A percentile compares a stretch with the other conserved stretches of the same genome.
These are phyloP conservation scores for Alternaria alternata DNA, from an alignment of 2,329 filamentous ascomycete species.

Conservation along the genomic window DNA sequence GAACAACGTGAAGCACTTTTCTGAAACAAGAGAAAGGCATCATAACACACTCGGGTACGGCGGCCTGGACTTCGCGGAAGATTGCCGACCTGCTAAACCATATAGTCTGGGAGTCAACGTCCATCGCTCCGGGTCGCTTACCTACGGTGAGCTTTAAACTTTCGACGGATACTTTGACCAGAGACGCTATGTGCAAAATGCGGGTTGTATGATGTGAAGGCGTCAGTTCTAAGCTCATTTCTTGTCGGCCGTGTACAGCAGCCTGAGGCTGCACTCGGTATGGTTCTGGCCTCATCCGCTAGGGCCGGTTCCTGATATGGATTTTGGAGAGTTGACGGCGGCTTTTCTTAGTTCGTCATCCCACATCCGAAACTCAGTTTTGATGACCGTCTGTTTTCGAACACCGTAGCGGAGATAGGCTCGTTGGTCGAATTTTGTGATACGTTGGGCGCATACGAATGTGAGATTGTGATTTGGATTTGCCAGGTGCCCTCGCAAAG, in stretches of 20 bases:
- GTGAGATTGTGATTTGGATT: not conserved
- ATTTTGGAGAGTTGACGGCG: not conserved
- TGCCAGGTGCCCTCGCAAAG: not conserved
- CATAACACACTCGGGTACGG: not conserved
- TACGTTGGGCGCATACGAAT: not conserved
- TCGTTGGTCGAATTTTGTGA: not conserved
- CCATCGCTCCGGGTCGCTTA: not conserved
- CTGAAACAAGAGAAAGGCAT: not conserved
- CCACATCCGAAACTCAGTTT: constrained; percentile 1
- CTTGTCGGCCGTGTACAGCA: not conserved
- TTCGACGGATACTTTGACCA: not conserved
- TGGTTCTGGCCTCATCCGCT: not conserved
- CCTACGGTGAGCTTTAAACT: not conserved
- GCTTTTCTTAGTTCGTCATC: not conserved
- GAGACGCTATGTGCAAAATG: not conserved
- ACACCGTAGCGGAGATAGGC: not conserved
- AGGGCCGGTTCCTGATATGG: not conserved
- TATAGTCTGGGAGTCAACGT: not conserved
- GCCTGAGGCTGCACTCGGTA: constrained; percentile 1
- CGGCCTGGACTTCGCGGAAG: not conserved
- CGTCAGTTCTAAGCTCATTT: not conserved
- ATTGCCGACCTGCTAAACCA: not conserved
- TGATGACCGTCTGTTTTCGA: not conserved
- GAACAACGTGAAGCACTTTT: not conserved
- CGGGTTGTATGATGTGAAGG: not conserved